phyloP scores from a whole-genome alignment of 2,329 filamentous ascomycete species.

The Phialophora expanda region DNA sequence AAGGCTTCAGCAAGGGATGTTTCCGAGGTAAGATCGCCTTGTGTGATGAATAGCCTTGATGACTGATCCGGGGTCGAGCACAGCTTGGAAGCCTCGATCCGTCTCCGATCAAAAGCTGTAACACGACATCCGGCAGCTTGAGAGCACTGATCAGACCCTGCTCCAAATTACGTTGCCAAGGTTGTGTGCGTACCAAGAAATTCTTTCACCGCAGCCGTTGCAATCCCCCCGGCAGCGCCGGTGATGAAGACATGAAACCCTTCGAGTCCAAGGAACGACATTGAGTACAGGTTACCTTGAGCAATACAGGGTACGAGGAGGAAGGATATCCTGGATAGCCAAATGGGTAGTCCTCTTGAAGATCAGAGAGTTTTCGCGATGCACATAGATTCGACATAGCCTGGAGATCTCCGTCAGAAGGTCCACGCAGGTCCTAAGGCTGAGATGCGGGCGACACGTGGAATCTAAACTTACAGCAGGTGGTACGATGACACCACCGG shows the following conservation, averaged over 20 bases:
- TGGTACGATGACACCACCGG: too few relatives aligned
- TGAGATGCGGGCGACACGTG: not conserved
- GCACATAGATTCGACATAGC: not conserved
- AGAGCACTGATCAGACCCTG: constrained; percentile 17
- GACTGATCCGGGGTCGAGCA: constrained; percentile 42
- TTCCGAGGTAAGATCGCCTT: constrained; percentile 58
- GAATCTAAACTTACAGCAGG: not conserved
- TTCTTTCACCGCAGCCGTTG: constrained; percentile 56
- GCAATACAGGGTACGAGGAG: not conserved
- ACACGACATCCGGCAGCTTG: constrained; percentile 61
- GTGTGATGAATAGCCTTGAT: constrained; percentile 48
- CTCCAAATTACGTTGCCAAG: not conserved
- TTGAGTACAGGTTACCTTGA: constrained; percentile 19
- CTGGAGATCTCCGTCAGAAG: not conserved
- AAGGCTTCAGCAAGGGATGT: constrained; percentile 50
- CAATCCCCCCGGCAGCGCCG: constrained; percentile 60
- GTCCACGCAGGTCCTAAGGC: not conserved
- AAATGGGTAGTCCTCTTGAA: not conserved
- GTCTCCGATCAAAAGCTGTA: constrained; percentile 57
- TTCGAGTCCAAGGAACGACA: constrained; percentile 57
- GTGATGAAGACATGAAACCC: constrained; percentile 61
- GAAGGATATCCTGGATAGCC: not conserved
- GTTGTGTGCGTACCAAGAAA: constrained; percentile 53
- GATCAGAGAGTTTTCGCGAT: not conserved
- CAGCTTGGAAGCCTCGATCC: constrained; percentile 43